phyloP scores from a whole-genome alignment of 2,329 filamentous ascomycete species.

The Aspergillus quadricinctus region DNA sequence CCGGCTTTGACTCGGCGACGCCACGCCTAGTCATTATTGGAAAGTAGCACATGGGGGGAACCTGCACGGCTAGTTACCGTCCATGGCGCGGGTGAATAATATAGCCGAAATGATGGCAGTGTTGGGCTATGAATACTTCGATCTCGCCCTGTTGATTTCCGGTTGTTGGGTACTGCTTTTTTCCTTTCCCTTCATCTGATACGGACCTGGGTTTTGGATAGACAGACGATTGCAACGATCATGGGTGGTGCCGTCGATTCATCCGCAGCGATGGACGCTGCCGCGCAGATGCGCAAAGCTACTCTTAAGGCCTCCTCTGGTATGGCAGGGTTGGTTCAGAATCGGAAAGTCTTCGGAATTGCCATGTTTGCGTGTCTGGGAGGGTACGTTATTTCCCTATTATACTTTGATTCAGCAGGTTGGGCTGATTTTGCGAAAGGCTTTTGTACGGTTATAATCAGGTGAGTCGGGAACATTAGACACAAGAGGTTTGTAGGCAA shows the following conservation, averaged over 20 bases:
- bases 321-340: constrained; percentile 53
- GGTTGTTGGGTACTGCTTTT: background rate
- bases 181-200: background rate
- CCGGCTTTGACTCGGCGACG: background rate
- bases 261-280: constrained; percentile 40
- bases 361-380: constrained; percentile 61
- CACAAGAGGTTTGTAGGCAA: background rate
- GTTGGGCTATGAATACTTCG: background rate
- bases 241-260: constrained; percentile 11
- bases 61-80: constrained; percentile 1
- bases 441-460: constrained; percentile 28
- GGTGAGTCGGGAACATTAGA: constrained; percentile 6
- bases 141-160: background rate
- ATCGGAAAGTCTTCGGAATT: constrained; percentile 58
- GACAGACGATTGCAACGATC: background rate
- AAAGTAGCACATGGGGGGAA: background rate
- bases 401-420: background rate
- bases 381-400: constrained; percentile 29
- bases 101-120: constrained; percentile 5
- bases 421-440: constrained; percentile 43
- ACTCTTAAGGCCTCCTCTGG: constrained; percentile 53
- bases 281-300: constrained; percentile 50
- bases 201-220: background rate
- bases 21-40: background rate
- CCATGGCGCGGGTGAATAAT: background rate